Evolutionary conservation across 2,329 filamentous ascomycete species (phyloP), one percentile per base, ranked within the genome.

Genomic region (Penicillium corylophilum): DNA sequence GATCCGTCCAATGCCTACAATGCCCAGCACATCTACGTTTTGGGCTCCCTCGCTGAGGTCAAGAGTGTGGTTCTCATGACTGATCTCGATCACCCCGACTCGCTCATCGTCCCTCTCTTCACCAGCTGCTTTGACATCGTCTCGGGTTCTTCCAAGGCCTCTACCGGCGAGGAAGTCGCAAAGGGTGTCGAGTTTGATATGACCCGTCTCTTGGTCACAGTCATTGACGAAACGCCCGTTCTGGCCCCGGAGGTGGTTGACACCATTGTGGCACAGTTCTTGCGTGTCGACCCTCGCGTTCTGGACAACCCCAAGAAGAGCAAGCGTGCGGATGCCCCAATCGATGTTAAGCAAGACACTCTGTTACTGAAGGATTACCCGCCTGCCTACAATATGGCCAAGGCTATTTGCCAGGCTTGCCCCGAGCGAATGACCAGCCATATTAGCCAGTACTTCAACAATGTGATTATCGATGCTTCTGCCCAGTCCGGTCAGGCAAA

Each of bases 111-210:
- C 8, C 83, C 88, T 42, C 81, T 99, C 4, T 99, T 97, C 72
- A 89, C 86, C 23, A 85, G 83, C 44, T 91, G 93, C 63, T 99
- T 99, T 71, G 95, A 99, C 70, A 90, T 94, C 31, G 84, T 96
- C 40, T 92, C 91, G 0, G 85, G 85, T 1, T 86, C 87, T 4
- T 85, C 87, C 10, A 92, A 88, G 64, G 82, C 85, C 15, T 81
- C 85, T 4, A 84, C 84, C 0, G 90, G 89, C 31, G 91, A 96
- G 61, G 86, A 91, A 61, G 80, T 96, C 42, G 88, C 89, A 52
- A 96, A 95, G 75, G 94, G 95, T 71, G 89, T 97, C 50, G 90
- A 96, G 70, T 91, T 91, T 64, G 87, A 94, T 68, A 90, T 99
- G 82, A 94, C 88, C 20, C 85, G 90, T 46, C 82, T 97, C 56